Evolutionary conservation across 2,329 filamentous ascomycete genomes (phyloP), one percentile per base, ranked within the genome.

Genomic region (Tolypocladium sp.): DNA sequence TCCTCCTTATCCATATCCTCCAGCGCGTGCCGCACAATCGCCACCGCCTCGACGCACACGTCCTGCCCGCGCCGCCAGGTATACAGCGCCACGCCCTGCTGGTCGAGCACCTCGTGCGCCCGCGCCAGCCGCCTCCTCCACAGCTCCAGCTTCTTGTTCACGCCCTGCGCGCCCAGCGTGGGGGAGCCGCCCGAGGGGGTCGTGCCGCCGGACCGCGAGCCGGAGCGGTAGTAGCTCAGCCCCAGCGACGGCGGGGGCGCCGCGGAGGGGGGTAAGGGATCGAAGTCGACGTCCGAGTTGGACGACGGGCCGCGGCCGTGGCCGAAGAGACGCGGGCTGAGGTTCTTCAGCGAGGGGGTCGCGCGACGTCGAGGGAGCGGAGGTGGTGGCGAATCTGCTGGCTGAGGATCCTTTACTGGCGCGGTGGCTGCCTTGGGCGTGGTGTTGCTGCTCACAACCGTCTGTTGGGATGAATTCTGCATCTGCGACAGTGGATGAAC

Each of bases 11-110:
- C 72, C 70, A 81, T 73, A 41, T 78, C 74, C 59, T 67, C 72
- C 67, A 84, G 66, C 37, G 80, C 80, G 61, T 80, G 76, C 70
- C 80, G 79, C 4, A 91, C 83, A 60, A 92, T 79, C 17, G 79
- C 82, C 57, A 86, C 78, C 3, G 88, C 86, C 70, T 90, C 87
- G 1, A 77, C 77, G 59, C 84, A 77, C 9, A 90, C 87, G 74
- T 94, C 90, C 35, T 79, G 77, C 0, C 90, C 90, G 13, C 81
- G 82, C 49, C 88, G 79, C 90, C 90, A 94, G 25, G 82, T 90
- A 63, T 89, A 84, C 41, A 94, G 69, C 63, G 81, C 75, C 1
- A 94, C 87, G 4, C 87, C 87, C 44, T 85, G 76, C 6, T 77
- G 75, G n/a, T 83, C 82, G 12, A 93, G 77, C 44, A 76, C 72